These are phyloP conservation scores for Acarospora socialis DNA, from an alignment of 2,329 filamentous ascomycete species.

Conservation along the genomic window DNA sequence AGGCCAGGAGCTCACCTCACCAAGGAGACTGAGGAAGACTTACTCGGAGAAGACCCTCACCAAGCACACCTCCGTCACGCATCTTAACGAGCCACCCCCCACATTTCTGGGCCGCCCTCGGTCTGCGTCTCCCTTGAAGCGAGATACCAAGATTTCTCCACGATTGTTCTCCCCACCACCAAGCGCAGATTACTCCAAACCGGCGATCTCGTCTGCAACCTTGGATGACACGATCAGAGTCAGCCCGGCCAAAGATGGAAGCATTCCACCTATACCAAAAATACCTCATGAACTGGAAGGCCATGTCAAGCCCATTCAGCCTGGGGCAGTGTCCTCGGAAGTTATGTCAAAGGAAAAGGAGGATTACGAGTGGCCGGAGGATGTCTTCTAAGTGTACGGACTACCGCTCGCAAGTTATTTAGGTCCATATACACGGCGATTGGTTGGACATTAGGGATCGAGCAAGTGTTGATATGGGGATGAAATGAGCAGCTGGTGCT, in stretches of 20 bases:
- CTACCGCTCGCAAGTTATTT: no score
- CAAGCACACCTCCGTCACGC: conserved; percentile 4
- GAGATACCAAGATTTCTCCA: neutral
- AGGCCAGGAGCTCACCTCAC: neutral
- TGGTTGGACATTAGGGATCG: no score
- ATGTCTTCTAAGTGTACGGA: conserved; percentile 11
- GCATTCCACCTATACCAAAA: neutral
- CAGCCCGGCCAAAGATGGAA: neutral
- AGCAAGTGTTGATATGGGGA: no score
- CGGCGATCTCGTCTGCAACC: neutral
- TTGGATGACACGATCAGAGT: neutral
- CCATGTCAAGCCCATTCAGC: neutral
- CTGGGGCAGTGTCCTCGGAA: neutral
- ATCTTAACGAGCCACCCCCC: conserved; percentile 2
- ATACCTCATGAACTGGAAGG: neutral
- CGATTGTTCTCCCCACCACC: conserved; percentile 11
- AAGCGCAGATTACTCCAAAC: conserved; percentile 5
- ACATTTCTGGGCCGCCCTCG: conserved; percentile 5
- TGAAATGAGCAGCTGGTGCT: no score
- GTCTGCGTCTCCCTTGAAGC: conserved; percentile 4
- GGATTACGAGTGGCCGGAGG: conserved; percentile 10
- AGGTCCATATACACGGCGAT: no score
- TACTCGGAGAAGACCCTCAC: neutral
- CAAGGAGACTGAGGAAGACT: neutral
- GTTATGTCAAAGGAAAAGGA: conserved; percentile 5